Evolutionary conservation across 2,329 filamentous ascomycete species (phyloP).

Genomic region (Neurospora sp.): DNA sequence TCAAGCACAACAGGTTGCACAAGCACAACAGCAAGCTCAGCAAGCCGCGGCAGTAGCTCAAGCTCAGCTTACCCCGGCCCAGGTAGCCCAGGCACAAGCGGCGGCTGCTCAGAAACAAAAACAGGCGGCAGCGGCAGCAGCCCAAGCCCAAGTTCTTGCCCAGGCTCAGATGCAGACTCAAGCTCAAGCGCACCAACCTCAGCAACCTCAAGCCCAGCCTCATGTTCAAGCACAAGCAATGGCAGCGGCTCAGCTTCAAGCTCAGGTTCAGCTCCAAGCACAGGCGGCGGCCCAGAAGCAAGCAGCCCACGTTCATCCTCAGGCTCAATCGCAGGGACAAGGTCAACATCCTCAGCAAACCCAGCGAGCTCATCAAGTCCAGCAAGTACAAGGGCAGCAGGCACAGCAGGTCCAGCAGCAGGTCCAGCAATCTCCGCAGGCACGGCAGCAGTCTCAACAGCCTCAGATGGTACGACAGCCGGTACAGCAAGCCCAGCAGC

Average conservation of each 20-base stretch:
- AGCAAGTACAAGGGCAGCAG: neutral
- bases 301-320: neutral
- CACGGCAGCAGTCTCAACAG: neutral
- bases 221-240: neutral
- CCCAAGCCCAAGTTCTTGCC: neutral
- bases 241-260: neutral
- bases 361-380: neutral
- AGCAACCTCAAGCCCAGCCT: neutral
- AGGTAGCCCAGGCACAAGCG: neutral
- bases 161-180: neutral
- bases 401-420: slow-evolving; percentile 5
- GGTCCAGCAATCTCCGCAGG: neutral
- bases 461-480: neutral
- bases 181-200: neutral
- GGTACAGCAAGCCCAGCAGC: neutral
- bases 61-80: neutral
- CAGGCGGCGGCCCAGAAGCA: neutral
- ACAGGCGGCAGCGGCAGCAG: neutral
- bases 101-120: neutral
- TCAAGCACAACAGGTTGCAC: slow-evolving; percentile 21
- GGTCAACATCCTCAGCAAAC: neutral
- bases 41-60: neutral
- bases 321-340: neutral
- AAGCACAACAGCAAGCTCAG: slow-evolving; percentile 6
- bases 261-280: neutral